Conservation (phyloP, 805 yeast species). For the Lipomyces spencermartinsiae region DNA sequence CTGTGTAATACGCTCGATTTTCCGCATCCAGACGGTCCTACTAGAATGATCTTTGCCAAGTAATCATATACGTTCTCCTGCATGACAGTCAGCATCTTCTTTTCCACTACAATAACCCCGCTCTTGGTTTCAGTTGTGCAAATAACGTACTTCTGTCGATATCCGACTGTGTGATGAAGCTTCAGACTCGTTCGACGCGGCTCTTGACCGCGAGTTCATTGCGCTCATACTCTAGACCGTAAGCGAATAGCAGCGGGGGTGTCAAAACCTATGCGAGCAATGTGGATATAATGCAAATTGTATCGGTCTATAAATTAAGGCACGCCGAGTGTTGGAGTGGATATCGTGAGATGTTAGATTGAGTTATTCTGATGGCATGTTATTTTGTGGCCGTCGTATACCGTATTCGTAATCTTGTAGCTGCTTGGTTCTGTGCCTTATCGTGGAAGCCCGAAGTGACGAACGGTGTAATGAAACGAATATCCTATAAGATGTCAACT, state of each 20-base stretch:
- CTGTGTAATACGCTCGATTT: constrained; percentile 55
- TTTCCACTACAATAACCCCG: background rate
- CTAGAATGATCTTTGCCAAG: constrained; percentile 49
- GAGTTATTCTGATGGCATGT: constrained; percentile 2
- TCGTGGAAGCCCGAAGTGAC: background rate
- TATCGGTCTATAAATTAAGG: background rate
- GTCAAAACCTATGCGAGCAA: background rate
- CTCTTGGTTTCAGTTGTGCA: background rate
- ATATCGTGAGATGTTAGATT: background rate
- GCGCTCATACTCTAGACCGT: background rate
- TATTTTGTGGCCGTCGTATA: background rate
- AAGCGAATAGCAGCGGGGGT: background rate
- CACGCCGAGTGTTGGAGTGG: background rate
- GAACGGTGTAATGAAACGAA: too few species aligned
- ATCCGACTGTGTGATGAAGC: constrained; percentile 15
- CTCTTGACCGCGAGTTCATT: constrained; percentile 13
- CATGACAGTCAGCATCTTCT: background rate
- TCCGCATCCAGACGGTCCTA: constrained; percentile 57
- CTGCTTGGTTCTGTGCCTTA: background rate
- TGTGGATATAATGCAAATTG: background rate
- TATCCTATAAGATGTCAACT: too few species aligned
- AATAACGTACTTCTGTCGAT: constrained; percentile 23
- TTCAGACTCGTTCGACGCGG: constrained; percentile 24
- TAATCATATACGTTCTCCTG: constrained; percentile 46
- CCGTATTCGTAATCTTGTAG: background rate